These are phyloP conservation scores for Gracilaria caudata DNA, from an alignment of 23 red algal genomes.

Conservation along the genomic window DNA sequence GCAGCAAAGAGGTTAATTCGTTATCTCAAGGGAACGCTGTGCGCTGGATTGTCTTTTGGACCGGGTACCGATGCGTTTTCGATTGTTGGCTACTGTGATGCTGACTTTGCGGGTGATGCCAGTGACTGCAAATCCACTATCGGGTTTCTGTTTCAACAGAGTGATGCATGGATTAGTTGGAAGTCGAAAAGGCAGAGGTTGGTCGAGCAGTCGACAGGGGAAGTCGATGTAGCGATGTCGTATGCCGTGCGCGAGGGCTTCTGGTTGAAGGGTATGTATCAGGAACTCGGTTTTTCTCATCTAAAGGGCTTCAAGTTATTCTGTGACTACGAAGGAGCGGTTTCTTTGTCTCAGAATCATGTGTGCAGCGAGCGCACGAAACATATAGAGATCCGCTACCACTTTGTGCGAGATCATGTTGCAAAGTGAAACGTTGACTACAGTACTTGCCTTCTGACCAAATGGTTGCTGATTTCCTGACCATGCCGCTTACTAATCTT, in stretches of 20 bases:
- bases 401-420: slow-evolving; percentile 29
- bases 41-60: background rate
- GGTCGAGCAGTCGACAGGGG: slow-evolving; percentile 13
- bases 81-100: slow-evolving; percentile 12
- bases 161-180: background rate
- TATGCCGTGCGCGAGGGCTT: slow-evolving; percentile 8
- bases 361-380: background rate
- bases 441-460: background rate
- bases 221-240: slow-evolving; percentile 11
- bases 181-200: slow-evolving; percentile 4
- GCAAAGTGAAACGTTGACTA: background rate
- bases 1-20: slow-evolving; percentile 2
- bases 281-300: background rate
- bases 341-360: background rate
- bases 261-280: slow-evolving; percentile 1
- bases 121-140: slow-evolving; percentile 1
- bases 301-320: background rate
- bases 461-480: slow-evolving; percentile 27
- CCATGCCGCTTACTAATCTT: background rate
- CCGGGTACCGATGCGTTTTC: background rate
- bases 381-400: slow-evolving; percentile 1
- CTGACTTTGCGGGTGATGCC: slow-evolving; percentile 19
- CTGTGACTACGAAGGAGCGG: background rate
- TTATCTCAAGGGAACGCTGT: slow-evolving; percentile 32
- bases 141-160: background rate